phyloP scores from a whole-genome alignment of 257 asterid species.

The Jacaranda copaia region DNA sequence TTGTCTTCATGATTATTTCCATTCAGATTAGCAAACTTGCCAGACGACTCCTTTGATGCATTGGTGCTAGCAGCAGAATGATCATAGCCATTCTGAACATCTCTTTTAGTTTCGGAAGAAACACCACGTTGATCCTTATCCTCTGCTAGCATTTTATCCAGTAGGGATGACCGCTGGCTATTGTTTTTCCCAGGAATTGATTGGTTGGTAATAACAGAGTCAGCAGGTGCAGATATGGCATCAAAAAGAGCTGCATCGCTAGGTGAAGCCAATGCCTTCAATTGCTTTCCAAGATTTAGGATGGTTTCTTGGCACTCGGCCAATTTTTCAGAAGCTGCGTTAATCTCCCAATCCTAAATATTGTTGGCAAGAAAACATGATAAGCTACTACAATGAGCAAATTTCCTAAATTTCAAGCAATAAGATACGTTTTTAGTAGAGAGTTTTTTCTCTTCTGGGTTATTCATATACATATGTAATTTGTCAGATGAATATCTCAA shows the following conservation, averaged over 20 bases:
- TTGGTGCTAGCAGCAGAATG: constrained; percentile 34
- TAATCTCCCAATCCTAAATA: constrained; percentile 71
- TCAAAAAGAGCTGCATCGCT: constrained; percentile 58
- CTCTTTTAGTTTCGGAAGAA: constrained; percentile 51
- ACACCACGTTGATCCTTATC: constrained; percentile 44
- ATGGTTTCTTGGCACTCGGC: constrained; percentile 90
- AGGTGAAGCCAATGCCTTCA: constrained; percentile 86
- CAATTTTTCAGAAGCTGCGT: constrained; percentile 77
- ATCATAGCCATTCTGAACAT: constrained; percentile 37
- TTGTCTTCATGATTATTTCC: constrained; percentile 35
- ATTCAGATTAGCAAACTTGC: constrained; percentile 29
- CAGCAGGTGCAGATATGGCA: constrained; percentile 49
- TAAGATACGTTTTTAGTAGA: not conserved
- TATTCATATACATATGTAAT: not conserved
- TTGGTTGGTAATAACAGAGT: constrained; percentile 37
- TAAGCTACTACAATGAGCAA: not conserved
- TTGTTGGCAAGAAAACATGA: not conserved
- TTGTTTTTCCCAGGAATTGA: constrained; percentile 59
- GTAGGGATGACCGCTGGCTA: constrained; percentile 49
- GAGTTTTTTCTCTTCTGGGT: not conserved
- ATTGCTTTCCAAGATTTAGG: constrained; percentile 78
- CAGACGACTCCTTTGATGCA: constrained; percentile 36
- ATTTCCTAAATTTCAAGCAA: constrained; percentile 3
- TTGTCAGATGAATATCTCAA: not conserved
- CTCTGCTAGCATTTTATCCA: constrained; percentile 71